phyloP scores from a whole-genome alignment of 129 eudicot species.

The Centaurea solstitialis region DNA sequence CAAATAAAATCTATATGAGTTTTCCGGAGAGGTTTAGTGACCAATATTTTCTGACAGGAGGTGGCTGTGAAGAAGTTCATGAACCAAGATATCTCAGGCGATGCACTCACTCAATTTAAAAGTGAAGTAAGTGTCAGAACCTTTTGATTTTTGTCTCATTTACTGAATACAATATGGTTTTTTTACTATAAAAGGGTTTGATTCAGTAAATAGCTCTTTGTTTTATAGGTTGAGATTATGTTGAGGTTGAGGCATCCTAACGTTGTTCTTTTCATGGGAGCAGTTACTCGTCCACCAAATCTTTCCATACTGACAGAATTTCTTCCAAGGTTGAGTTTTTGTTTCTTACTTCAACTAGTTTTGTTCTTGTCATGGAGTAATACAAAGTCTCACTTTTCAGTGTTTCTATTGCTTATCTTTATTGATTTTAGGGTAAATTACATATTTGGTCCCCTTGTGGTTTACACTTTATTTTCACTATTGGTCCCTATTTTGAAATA shows the following conservation, averaged over 20 bases:
- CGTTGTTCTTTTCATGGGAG: conserved; percentile 99
- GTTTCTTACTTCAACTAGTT: not conserved
- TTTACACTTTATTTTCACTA: no score
- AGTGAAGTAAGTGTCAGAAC: conserved; percentile 62
- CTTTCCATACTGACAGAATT: conserved; percentile 95
- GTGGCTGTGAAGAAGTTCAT: conserved; percentile 96
- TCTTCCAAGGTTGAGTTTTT: conserved; percentile 63
- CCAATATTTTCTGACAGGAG: conserved; percentile 60
- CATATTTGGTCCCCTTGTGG: no score
- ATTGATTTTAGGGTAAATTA: no score
- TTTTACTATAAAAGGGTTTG: conserved; percentile 11
- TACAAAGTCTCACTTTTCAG: not conserved
- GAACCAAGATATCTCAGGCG: conserved; percentile 89
- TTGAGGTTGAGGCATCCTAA: conserved; percentile 97
- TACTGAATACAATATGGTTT: conserved; percentile 6
- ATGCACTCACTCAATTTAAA: conserved; percentile 84
- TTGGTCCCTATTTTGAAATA: no score
- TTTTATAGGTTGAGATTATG: conserved; percentile 89
- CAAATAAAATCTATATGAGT: no score
- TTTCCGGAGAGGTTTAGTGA: no score
- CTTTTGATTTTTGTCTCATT: not conserved
- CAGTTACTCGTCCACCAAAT: conserved; percentile 92
- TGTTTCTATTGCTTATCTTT: not conserved
- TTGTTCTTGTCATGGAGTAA: not conserved
- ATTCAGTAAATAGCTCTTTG: conserved; percentile 17